These are phyloP conservation scores for Coemansia linderi DNA, from an alignment of 371 early-diverging fungal species.

Conservation along the genomic window DNA sequence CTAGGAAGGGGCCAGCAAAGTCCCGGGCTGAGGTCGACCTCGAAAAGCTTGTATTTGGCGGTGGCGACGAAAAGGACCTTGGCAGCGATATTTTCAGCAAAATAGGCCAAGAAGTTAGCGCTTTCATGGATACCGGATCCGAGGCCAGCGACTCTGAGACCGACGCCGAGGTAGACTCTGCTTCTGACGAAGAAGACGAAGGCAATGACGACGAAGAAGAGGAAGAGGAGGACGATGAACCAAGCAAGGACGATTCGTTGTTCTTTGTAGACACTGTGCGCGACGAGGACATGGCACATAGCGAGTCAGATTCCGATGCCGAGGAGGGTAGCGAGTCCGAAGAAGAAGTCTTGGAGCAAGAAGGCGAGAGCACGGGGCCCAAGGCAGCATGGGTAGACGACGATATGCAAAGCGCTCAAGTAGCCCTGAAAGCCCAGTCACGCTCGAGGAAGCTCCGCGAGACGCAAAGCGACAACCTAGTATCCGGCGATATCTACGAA, in stretches of 20 bases:
- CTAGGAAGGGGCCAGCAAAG: slow-evolving; percentile 15
- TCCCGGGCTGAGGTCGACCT: slow-evolving; percentile 61
- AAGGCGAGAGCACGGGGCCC: slow-evolving; percentile 23
- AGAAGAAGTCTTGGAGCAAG: background rate
- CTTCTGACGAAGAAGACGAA: slow-evolving; percentile 25
- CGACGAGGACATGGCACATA: slow-evolving; percentile 31
- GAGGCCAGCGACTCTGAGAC: slow-evolving; percentile 2
- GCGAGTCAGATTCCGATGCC: slow-evolving; percentile 31
- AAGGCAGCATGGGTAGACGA: slow-evolving; percentile 78
- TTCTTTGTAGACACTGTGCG: slow-evolving; percentile 44
- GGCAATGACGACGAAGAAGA: slow-evolving; percentile 15
- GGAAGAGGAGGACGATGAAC: slow-evolving; percentile 35
- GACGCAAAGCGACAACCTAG: slow-evolving; percentile 69
- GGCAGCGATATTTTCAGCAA: slow-evolving; percentile 50
- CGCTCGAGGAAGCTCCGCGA: slow-evolving; percentile 78
- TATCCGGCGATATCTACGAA: slow-evolving; percentile 81
- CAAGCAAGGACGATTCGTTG: slow-evolving; percentile 8
- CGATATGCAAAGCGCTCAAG: slow-evolving; percentile 66
- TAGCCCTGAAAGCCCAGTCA: slow-evolving; percentile 67
- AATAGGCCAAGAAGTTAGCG: slow-evolving; percentile 44
- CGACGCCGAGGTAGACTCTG: slow-evolving; percentile 39
- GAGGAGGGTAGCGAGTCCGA: slow-evolving; percentile 10
- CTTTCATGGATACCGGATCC: slow-evolving; percentile 9
- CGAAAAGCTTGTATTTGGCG: slow-evolving; percentile 71
- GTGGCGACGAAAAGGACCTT: slow-evolving; percentile 42